These are phyloP conservation scores for Pythium apleroticum DNA, from an alignment of 352 stramenopile genomes.

Conservation along the genomic window DNA sequence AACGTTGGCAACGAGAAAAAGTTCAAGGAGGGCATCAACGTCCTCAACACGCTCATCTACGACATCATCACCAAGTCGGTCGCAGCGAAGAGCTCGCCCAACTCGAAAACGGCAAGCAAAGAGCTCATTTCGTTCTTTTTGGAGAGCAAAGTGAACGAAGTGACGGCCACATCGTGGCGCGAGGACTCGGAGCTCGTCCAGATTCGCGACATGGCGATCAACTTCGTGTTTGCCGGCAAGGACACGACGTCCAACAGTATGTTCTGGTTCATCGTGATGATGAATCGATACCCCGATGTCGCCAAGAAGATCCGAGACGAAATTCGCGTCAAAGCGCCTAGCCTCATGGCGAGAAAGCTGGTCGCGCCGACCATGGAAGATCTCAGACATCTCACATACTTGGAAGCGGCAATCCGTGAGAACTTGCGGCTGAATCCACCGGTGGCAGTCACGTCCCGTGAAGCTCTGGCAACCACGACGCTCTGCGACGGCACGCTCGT, in stretches of 20 bases:
- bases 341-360: constrained; percentile 9
- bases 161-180: background rate
- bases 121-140: constrained; percentile 59
- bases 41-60: constrained; percentile 37
- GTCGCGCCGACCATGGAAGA: constrained; percentile 43
- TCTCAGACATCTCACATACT: constrained; percentile 46
- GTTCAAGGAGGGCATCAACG: constrained; percentile 32
- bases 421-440: constrained; percentile 61
- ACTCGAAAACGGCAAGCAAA: background rate
- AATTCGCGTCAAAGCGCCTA: constrained; percentile 35
- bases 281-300: constrained; percentile 64
- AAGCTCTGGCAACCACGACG: constrained; percentile 42
- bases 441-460: constrained; percentile 42
- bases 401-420: constrained; percentile 67
- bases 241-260: constrained; percentile 76
- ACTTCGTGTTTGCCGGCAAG: constrained; percentile 72
- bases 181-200: constrained; percentile 29
- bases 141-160: constrained; percentile 9
- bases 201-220: constrained; percentile 71
- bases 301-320: constrained; percentile 43
- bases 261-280: constrained; percentile 76
- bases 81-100: constrained; percentile 5
- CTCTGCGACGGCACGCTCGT: constrained; percentile 59
- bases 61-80: constrained; percentile 39
- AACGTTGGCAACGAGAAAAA: constrained; percentile 36